These are phyloP conservation scores for Debaryomyces sp. DNA, from an alignment of 1,139 yeast genomes.

Conservation along the genomic window DNA sequence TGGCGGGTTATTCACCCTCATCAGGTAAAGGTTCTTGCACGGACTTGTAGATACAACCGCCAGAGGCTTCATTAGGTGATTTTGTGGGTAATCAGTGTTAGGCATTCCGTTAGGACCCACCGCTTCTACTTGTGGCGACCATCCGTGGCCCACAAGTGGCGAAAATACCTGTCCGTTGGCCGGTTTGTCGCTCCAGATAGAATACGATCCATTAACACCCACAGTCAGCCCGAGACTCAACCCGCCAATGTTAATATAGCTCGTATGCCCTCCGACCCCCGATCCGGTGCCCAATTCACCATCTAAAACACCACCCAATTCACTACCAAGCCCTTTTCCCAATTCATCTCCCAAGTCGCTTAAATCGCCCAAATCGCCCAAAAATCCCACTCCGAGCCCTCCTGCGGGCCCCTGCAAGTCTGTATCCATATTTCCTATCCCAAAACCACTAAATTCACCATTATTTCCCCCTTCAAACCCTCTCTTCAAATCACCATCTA, in stretches of 20 bases:
- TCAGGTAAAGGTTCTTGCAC: slow-evolving; percentile 22
- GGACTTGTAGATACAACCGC: not conserved
- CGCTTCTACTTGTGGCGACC: not conserved
- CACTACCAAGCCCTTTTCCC: not conserved
- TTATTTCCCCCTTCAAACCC: not conserved
- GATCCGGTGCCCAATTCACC: not conserved
- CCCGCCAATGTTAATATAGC: not conserved
- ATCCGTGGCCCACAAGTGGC: slow-evolving; percentile 8
- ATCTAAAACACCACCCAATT: not conserved
- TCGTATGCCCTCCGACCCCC: not conserved
- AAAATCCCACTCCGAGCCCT: not conserved
- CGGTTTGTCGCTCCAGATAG: slow-evolving; percentile 15
- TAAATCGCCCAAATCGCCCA: not conserved
- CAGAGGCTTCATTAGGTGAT: not conserved
- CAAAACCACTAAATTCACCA: not conserved
- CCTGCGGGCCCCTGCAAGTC: not conserved
- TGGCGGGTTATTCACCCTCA: slow-evolving; percentile 25
- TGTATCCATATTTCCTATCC: not conserved
- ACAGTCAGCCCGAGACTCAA: not conserved
- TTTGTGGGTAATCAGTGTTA: not conserved
- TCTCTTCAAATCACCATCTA: not conserved
- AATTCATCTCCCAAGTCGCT: not conserved
- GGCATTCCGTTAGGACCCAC: too few species aligned
- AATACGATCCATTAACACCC: not conserved
- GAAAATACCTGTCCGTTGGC: slow-evolving; percentile 9